Evolutionary conservation across 305 asterid species (phyloP).

Genomic region (Fraxinus platypoda): DNA sequence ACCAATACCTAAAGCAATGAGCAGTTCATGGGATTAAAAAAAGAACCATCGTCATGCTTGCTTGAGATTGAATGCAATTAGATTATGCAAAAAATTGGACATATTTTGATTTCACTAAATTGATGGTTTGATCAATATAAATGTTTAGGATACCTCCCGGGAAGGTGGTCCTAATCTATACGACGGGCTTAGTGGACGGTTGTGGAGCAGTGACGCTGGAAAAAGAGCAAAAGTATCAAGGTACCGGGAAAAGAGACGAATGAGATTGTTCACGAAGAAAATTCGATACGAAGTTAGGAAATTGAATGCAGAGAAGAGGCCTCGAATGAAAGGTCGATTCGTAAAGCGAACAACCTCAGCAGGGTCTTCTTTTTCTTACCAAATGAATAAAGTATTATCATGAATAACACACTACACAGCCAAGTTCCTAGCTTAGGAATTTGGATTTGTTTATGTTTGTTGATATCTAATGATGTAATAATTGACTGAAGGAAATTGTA

Average conservation of each 20-base stretch:
- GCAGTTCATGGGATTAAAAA: neutral
- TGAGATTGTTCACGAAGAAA: constrained; percentile 67
- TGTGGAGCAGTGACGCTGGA: constrained; percentile 31
- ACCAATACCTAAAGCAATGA: neutral
- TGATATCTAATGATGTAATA: neutral
- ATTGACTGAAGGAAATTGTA: neutral
- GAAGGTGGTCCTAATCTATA: constrained; percentile 20
- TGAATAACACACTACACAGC: neutral
- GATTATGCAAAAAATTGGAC: neutral
- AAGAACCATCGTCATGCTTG: neutral
- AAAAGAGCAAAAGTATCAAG: constrained; percentile 66
- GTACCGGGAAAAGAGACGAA: constrained; percentile 70
- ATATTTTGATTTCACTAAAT: neutral
- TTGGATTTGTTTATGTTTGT: neutral
- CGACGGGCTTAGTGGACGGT: constrained; percentile 20
- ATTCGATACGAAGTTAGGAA: constrained; percentile 77
- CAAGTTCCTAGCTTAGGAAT: constrained; percentile 1
- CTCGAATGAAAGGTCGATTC: constrained; percentile 75
- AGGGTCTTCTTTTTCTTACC: constrained; percentile 26
- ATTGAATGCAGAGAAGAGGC: constrained; percentile 74
- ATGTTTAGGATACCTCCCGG: constrained; percentile 31
- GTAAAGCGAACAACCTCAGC: constrained; percentile 47
- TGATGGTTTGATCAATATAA: neutral
- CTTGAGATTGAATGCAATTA: neutral
- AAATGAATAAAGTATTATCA: constrained; percentile 20